phyloP scores from a whole-genome alignment of 2,329 filamentous ascomycete genomes.

The Endothia cerciana region DNA sequence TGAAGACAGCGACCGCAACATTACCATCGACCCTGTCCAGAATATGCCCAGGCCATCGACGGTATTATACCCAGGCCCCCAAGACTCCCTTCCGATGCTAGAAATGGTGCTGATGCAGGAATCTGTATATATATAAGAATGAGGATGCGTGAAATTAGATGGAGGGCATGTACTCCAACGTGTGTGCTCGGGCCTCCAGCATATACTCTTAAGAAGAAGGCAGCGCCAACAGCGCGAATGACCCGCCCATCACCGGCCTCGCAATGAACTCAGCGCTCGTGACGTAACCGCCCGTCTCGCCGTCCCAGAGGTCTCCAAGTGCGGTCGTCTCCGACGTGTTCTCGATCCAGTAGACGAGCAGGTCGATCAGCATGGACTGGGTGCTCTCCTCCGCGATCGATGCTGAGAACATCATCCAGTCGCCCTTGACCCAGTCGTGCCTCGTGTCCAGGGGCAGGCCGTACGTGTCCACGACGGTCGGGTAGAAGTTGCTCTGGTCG shows the following conservation, averaged over 20 bases:
- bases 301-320: conserved; percentile 76
- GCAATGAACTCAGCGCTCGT: conserved; percentile 73
- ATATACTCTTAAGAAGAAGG: conserved; percentile 23
- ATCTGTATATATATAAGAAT: conserved; percentile 1
- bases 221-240: conserved; percentile 78
- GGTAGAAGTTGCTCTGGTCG: conserved; percentile 78
- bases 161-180: neutral
- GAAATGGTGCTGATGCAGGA: neutral
- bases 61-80: conserved; percentile 1
- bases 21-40: neutral
- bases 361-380: conserved; percentile 66
- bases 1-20: neutral
- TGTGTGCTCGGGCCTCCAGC: neutral
- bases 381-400: conserved; percentile 68
- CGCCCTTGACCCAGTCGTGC: conserved; percentile 81
- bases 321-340: conserved; percentile 60
- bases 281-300: conserved; percentile 65
- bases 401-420: conserved; percentile 88
- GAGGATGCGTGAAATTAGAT: neutral
- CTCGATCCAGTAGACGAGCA: conserved; percentile 75
- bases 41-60: neutral
- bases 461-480: conserved; percentile 70
- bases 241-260: conserved; percentile 77
- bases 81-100: neutral
- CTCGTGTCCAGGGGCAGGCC: conserved; percentile 83